Conservation (phyloP, 495 filamentous ascomycete species). For the Astrothelium macrocarpum region DNA sequence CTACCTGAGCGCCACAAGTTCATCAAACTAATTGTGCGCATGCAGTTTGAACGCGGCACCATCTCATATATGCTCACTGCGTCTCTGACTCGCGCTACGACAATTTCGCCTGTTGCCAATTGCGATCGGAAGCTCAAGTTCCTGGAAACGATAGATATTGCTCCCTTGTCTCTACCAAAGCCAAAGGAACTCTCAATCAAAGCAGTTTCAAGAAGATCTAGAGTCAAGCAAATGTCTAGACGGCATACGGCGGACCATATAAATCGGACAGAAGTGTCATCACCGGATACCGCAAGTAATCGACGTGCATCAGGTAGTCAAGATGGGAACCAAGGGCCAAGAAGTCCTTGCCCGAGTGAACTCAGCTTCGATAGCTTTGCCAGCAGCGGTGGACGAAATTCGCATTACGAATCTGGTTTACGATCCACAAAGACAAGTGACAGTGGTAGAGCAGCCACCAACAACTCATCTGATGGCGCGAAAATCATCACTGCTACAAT, state of each 20-base stretch:
- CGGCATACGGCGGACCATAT: slow-evolving; percentile 12
- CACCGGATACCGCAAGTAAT: slow-evolving; percentile 7
- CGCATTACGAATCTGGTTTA: slow-evolving; percentile 2
- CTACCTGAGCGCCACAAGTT: neutral
- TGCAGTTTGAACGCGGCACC: slow-evolving; percentile 86
- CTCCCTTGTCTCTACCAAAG: slow-evolving; percentile 42
- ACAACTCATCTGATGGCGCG: slow-evolving; percentile 35
- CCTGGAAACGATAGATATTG: slow-evolving; percentile 57
- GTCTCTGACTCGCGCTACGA: slow-evolving; percentile 80
- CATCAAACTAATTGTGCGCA: slow-evolving; percentile 8
- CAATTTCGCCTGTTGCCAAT: slow-evolving; percentile 67
- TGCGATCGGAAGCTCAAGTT: slow-evolving; percentile 74
- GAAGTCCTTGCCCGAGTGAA: slow-evolving; percentile 50
- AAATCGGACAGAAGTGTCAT: neutral
- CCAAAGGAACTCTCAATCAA: slow-evolving; percentile 75
- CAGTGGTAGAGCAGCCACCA: slow-evolving; percentile 28
- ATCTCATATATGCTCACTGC: slow-evolving; percentile 85
- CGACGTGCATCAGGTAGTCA: neutral
- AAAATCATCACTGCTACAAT: slow-evolving; percentile 83
- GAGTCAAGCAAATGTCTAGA: slow-evolving; percentile 30
- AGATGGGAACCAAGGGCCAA: slow-evolving; percentile 11
- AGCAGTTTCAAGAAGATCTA: slow-evolving; percentile 51
- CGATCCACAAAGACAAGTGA: slow-evolving; percentile 35
- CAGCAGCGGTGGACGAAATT: slow-evolving; percentile 43
- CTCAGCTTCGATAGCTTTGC: slow-evolving; percentile 52